phyloP scores from a whole-genome alignment of 2,329 filamentous ascomycete species.

The Aspergillus phoenicis region DNA sequence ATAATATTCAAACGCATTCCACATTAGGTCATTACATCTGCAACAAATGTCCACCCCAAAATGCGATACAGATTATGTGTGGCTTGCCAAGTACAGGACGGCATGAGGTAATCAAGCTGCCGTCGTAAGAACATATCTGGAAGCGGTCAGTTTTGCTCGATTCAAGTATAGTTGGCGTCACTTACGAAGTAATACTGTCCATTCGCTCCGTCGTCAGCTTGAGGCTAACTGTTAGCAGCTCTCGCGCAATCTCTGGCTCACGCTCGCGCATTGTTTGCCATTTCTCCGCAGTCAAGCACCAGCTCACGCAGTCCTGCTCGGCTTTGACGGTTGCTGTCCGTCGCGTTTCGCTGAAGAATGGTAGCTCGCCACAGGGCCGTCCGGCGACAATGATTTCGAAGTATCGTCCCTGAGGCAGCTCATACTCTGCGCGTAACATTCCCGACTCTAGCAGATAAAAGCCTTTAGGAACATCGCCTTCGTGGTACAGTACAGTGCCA shows the following conservation, averaged over 20 bases:
- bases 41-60: not conserved
- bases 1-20: not conserved
- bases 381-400: conserved; percentile 92
- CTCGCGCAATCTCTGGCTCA: conserved; percentile 76
- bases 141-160: conserved; percentile 7
- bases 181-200: conserved; percentile 66
- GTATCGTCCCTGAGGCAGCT: conserved; percentile 83
- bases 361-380: conserved; percentile 91
- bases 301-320: conserved; percentile 78
- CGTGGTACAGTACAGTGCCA: conserved; percentile 74
- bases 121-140: conserved; percentile 38
- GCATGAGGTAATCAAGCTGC: conserved; percentile 29
- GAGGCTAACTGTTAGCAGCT: conserved; percentile 82
- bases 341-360: conserved; percentile 89
- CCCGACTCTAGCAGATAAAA: conserved; percentile 92
- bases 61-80: conserved; percentile 3
- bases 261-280: conserved; percentile 74
- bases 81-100: not conserved
- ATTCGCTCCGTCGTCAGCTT: conserved; percentile 95
- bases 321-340: conserved; percentile 84
- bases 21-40: conserved; percentile 2
- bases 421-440: conserved; percentile 86
- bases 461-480: conserved; percentile 74
- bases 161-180: conserved; percentile 22
- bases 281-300: conserved; percentile 71